Percentiles rank a stretch among this genome's conserved stretches.
These are phyloP conservation scores for Chaetomiaceae sp. DNA, from an alignment of 2,329 filamentous ascomycete species.

Conservation along the genomic window DNA sequence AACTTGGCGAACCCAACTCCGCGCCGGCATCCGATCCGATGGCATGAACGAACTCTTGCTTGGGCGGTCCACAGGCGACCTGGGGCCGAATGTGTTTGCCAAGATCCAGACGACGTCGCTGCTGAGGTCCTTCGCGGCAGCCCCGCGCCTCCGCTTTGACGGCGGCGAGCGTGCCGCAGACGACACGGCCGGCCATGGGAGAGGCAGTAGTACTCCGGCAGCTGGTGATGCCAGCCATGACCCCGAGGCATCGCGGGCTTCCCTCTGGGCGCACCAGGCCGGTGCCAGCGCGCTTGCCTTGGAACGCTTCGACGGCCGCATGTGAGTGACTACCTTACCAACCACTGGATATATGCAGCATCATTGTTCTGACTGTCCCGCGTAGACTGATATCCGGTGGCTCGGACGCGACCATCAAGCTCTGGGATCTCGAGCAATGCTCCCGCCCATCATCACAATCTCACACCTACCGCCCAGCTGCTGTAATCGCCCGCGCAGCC, in stretches of 20 bases:
- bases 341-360: not conserved
- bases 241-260: not conserved
- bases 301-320: conserved; percentile 75
- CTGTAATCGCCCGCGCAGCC: conserved; percentile 44
- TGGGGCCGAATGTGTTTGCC: conserved; percentile 60
- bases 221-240: too few relatives aligned
- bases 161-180: conserved; percentile 46
- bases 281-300: conserved; percentile 77
- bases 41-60: conserved; percentile 71
- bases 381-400: conserved; percentile 75
- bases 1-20: not conserved
- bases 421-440: conserved; percentile 78
- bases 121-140: conserved; percentile 64
- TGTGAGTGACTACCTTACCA: conserved; percentile 43
- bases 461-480: conserved; percentile 52
- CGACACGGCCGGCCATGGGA: conserved; percentile 26
- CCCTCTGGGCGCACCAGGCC: conserved; percentile 64
- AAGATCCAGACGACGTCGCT: conserved; percentile 61
- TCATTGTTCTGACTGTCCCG: not conserved
- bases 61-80: conserved; percentile 67
- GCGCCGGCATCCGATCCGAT: not conserved
- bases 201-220: not conserved
- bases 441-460: conserved; percentile 34
- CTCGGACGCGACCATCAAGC: conserved; percentile 74
- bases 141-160: conserved; percentile 65